Base-by-base conservation (phyloP, 768 basidiomycete species). In the Tricholoma saponaceum region DNA sequence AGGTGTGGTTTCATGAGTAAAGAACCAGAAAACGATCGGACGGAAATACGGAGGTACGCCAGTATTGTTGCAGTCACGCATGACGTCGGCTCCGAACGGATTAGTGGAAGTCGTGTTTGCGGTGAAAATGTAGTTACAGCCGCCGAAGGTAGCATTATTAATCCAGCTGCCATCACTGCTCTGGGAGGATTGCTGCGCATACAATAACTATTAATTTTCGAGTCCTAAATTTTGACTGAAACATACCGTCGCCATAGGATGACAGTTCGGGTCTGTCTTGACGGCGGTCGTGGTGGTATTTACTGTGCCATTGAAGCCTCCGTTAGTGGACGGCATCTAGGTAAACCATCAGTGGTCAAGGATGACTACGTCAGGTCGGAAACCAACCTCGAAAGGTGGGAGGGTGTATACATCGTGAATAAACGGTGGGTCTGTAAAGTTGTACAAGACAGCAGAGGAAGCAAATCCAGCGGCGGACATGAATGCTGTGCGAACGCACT, bases 1-100 rank as follows among this genome's bases (percentile, higher is more conserved):
- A 14, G 80, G 76, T 7, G 16, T 39, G 16, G 37, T 39, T n/a
- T 68, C 58, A 53, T 76, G 75, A 32, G 72, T 72, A 67, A 83
- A 83, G 66, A 83, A 81, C 84, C 83, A 85, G 64, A 84, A 83
- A 20, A 82, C 71, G 16, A 81, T 73, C 0, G 83, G 82, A 14
- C 68, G 73, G 39, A 81, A 81, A 43, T 77, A 69, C 9, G 67
- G 62, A 3, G 71, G 69, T 8, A 65, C 57, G 18, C 55, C 5
- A 25, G 62, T 43, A 18, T 41, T 64, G 46, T 46, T 46, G 37
- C 51, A 51, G 7, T 32, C 22, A 3, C n/a, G 51, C 22, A 26
- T 33, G 30, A 32, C 30, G 8, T 30, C 35, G 35, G 30, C 51
- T 33, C 35, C 18, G 8, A 33, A 33, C 16, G 20, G 1, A 32